These are phyloP conservation scores for Phytopythium mirpurense DNA, from an alignment of 352 stramenopile species.

Conservation along the genomic window DNA sequence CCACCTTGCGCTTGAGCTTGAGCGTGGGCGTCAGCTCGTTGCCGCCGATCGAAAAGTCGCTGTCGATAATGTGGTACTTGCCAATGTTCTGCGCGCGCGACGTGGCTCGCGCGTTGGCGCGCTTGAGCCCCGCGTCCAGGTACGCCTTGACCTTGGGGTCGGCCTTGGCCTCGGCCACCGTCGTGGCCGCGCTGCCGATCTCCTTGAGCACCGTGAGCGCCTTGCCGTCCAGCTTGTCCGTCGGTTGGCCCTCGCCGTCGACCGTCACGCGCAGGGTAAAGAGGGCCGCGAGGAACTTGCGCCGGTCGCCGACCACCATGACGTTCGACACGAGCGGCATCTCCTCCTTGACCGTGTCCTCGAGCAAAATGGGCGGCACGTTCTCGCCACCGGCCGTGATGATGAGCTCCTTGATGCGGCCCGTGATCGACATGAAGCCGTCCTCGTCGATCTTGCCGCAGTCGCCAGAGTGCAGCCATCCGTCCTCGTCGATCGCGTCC, in stretches of 20 bases:
- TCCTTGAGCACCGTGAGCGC: constrained; percentile 51
- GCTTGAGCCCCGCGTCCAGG: constrained; percentile 70
- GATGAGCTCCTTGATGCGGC: constrained; percentile 95
- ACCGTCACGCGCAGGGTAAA: constrained; percentile 84
- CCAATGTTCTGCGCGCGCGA: constrained; percentile 79
- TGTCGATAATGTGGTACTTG: constrained; percentile 86
- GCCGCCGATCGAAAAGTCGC: constrained; percentile 88
- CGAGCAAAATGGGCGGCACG: constrained; percentile 90
- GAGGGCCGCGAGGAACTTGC: constrained; percentile 89
- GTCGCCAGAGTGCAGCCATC: constrained; percentile 93
- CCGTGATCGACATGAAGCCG: constrained; percentile 94
- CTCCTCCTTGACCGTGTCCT: constrained; percentile 89
- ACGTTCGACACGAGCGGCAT: constrained; percentile 85
- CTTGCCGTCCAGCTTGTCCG: constrained; percentile 73
- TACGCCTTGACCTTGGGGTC: constrained; percentile 78
- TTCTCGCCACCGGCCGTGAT: constrained; percentile 96
- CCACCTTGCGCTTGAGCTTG: constrained; percentile 94
- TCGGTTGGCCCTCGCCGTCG: constrained; percentile 78
- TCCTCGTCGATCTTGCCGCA: constrained; percentile 87
- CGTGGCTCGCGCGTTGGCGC: constrained; percentile 63
- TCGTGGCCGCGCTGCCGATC: constrained; percentile 66
- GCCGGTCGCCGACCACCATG: constrained; percentile 91
- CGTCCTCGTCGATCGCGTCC: constrained; percentile 89
- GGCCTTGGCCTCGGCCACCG: constrained; percentile 55
- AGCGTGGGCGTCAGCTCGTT: constrained; percentile 95